A percentile compares a stretch with the other conserved stretches of the same genome.
Evolutionary conservation across 2,329 filamentous ascomycete genomes (phyloP).

Genomic region (Exophiala oligosperma): DNA sequence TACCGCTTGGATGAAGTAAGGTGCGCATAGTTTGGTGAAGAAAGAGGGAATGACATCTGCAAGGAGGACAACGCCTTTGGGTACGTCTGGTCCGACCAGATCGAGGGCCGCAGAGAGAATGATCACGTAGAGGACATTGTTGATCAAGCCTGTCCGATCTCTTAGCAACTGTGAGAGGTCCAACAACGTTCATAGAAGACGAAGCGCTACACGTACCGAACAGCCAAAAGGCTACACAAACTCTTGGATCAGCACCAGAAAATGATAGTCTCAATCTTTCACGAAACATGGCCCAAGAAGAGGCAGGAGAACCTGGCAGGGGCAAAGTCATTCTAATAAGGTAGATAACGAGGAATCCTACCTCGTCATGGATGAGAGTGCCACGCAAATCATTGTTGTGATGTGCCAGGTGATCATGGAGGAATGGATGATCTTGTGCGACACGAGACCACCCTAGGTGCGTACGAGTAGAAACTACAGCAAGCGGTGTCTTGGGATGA

Average conservation of each 20-base stretch:
- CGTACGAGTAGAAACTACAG: too few relatives aligned
- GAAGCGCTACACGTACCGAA: slow-evolving; percentile 65
- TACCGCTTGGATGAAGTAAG: slow-evolving; percentile 89
- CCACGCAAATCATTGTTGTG: too few relatives aligned
- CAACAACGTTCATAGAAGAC: not conserved
- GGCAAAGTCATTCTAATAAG: slow-evolving; percentile 41
- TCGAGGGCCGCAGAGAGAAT: slow-evolving; percentile 94
- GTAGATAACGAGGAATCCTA: not conserved
- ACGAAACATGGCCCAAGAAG: slow-evolving; percentile 73
- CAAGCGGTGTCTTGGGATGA: too few relatives aligned
- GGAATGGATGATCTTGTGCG: too few relatives aligned
- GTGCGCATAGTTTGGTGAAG: slow-evolving; percentile 79
- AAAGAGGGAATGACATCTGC: slow-evolving; percentile 92
- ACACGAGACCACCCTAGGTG: too few relatives aligned
- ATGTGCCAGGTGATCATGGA: too few relatives aligned
- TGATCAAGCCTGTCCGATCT: slow-evolving; percentile 69
- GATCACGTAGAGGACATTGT: slow-evolving; percentile 97
- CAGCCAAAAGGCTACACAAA: slow-evolving; percentile 85
- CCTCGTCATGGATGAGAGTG: slow-evolving; percentile 18
- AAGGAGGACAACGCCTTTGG: slow-evolving; percentile 89
- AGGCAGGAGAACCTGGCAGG: slow-evolving; percentile 57
- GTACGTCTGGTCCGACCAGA: slow-evolving; percentile 80
- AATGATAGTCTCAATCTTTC: slow-evolving; percentile 65
- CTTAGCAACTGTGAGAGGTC: not conserved
- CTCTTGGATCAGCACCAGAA: slow-evolving; percentile 66